These are phyloP conservation scores for Hypocreales sp. DNA, from an alignment of 2,329 filamentous ascomycete genomes.

Conservation along the genomic window DNA sequence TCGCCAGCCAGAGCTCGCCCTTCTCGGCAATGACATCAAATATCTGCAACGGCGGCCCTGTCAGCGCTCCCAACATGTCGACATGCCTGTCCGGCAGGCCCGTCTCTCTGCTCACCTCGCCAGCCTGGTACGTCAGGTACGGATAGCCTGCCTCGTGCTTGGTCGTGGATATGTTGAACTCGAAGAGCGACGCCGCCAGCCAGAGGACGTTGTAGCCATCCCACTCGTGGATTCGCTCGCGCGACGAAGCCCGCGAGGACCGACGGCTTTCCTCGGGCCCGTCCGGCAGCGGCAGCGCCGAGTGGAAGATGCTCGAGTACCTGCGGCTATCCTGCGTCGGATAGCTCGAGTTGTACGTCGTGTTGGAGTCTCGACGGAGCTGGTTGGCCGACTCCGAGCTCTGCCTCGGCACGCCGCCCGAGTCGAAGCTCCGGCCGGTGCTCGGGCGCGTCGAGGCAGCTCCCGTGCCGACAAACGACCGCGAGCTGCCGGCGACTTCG, in stretches of 20 bases:
- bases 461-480: slow-evolving; percentile 26
- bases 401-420: slow-evolving; percentile 30
- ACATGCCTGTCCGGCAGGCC: too few relatives aligned
- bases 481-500: slow-evolving; percentile 33
- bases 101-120: slow-evolving; percentile 52
- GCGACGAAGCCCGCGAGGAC: slow-evolving; percentile 43
- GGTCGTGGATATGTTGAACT: slow-evolving; percentile 90
- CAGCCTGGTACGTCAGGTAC: slow-evolving; percentile 87
- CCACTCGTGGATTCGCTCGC: slow-evolving; percentile 35
- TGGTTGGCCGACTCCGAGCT: slow-evolving; percentile 34
- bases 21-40: slow-evolving; percentile 92
- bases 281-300: slow-evolving; percentile 69
- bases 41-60: slow-evolving; percentile 31
- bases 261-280: slow-evolving; percentile 35
- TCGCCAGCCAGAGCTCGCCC: slow-evolving; percentile 92
- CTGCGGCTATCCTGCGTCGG: slow-evolving; percentile 32
- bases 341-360: slow-evolving; percentile 34
- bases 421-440: slow-evolving; percentile 45
- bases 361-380: slow-evolving; percentile 36
- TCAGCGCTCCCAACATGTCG: too few relatives aligned
- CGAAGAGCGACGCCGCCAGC: slow-evolving; percentile 83
- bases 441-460: slow-evolving; percentile 32
- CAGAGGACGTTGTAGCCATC: slow-evolving; percentile 64
- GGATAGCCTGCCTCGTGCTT: slow-evolving; percentile 90
- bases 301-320: slow-evolving; percentile 70